Conservation (phyloP, 257 asterid genomes). For the Marsdenia floribunda region DNA sequence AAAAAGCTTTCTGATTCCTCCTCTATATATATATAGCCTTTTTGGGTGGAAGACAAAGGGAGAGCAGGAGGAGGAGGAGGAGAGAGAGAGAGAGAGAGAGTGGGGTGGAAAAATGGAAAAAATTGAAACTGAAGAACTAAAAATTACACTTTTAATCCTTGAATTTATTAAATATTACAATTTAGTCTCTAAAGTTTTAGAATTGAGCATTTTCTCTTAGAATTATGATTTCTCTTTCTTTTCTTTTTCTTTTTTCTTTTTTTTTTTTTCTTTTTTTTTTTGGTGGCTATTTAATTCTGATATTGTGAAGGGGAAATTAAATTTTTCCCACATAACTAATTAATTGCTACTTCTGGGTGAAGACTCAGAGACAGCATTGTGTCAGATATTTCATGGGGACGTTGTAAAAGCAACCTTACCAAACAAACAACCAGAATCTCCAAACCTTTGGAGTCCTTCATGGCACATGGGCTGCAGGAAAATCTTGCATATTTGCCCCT, state of each 20-base stretch:
- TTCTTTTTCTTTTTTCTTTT: too few relatives aligned
- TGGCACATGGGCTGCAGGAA: not conserved
- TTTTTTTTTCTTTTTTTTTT: too few relatives aligned
- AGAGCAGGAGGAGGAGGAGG: not conserved
- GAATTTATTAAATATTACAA: not conserved
- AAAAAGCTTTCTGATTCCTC: not conserved
- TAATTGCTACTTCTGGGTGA: not conserved
- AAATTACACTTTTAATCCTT: not conserved
- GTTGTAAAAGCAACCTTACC: not conserved
- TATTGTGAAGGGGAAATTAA: too few relatives aligned
- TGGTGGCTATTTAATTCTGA: too few relatives aligned
- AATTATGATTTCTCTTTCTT: too few relatives aligned
- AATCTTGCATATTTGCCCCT: not conserved
- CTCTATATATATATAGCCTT: not conserved
- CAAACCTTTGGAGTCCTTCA: not conserved
- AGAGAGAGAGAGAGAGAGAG: not conserved
- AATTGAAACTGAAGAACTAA: constrained; percentile 1
- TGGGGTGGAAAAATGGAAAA: not conserved
- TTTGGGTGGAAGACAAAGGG: constrained; percentile 9
- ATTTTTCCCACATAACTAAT: not conserved
- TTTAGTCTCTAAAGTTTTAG: not conserved
- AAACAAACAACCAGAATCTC: not conserved
- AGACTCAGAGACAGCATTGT: too few relatives aligned
- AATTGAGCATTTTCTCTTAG: not conserved
- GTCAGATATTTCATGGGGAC: not conserved